phyloP scores from a whole-genome alignment of 352 stramenopile genomes.

The Phytophthora melonis region DNA sequence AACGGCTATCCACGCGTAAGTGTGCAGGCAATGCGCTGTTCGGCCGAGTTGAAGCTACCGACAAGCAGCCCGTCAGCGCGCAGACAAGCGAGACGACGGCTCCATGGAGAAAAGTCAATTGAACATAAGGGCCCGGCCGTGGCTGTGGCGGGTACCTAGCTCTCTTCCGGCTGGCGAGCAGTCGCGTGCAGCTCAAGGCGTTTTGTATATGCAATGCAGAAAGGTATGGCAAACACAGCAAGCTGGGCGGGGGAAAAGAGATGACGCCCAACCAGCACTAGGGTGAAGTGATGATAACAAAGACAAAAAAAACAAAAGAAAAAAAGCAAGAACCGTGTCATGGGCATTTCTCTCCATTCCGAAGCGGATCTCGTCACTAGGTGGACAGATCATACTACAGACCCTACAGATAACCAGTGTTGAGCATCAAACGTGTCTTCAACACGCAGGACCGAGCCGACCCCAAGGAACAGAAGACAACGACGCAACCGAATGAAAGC shows the following conservation, averaged over 20 bases:
- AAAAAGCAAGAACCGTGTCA: slow-evolving; percentile 3
- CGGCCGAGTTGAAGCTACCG: slow-evolving; percentile 21
- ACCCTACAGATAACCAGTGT: too few species aligned
- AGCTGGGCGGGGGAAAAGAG: slow-evolving; percentile 18
- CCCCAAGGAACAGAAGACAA: not conserved
- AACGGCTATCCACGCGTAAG: slow-evolving; percentile 83
- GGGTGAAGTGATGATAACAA: slow-evolving; percentile 30
- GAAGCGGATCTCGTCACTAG: too few species aligned
- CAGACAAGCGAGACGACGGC: slow-evolving; percentile 15
- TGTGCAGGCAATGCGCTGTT: slow-evolving; percentile 17
- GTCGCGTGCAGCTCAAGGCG: slow-evolving; percentile 19
- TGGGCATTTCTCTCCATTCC: too few species aligned
- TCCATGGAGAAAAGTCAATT: slow-evolving; percentile 34
- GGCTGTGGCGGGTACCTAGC: not conserved
- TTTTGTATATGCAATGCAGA: slow-evolving; percentile 47
- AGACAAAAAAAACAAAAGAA: slow-evolving; percentile 16
- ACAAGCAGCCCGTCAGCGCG: slow-evolving; percentile 14
- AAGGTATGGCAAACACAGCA: slow-evolving; percentile 27
- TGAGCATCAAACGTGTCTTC: not conserved
- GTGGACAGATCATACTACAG: not conserved
- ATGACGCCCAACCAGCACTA: slow-evolving; percentile 22
- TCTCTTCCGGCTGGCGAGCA: slow-evolving; percentile 11
- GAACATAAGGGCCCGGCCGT: slow-evolving; percentile 23
- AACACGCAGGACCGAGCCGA: not conserved
- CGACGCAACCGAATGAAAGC: slow-evolving; percentile 40